These are phyloP conservation scores for Yamadazyma atmosphaerica DNA, from an alignment of 1,139 yeast species.

Conservation along the genomic window DNA sequence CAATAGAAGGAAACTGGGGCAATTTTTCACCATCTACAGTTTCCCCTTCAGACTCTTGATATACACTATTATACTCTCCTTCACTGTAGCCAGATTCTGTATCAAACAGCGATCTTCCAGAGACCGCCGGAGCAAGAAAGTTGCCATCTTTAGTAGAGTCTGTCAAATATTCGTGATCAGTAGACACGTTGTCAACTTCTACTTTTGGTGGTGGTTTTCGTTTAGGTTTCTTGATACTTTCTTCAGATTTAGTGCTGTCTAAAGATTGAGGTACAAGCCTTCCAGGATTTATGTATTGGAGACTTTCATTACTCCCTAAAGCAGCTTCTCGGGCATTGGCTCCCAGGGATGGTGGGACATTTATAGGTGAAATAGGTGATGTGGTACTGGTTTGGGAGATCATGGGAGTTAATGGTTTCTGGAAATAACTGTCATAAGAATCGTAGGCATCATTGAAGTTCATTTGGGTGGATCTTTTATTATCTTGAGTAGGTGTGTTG, in stretches of 20 bases:
- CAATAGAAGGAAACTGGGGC: constrained; percentile 31
- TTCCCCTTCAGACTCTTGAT: constrained; percentile 12
- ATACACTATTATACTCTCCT: neutral
- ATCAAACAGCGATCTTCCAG: constrained; percentile 19
- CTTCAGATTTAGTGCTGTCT: constrained; percentile 15
- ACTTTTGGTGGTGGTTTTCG: constrained; percentile 31
- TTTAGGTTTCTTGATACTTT: constrained; percentile 15
- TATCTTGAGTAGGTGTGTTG: too few relatives aligned
- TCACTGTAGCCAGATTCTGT: constrained; percentile 14
- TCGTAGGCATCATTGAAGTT: too few relatives aligned
- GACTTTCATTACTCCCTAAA: constrained; percentile 19
- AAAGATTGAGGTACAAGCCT: constrained; percentile 10
- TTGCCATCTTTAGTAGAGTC: constrained; percentile 6
- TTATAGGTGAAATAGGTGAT: constrained; percentile 17
- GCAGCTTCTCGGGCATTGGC: constrained; percentile 21
- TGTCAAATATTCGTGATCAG: constrained; percentile 9
- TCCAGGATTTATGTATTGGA: constrained; percentile 8
- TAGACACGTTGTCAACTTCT: constrained; percentile 6
- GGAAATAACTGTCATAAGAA: too few relatives aligned
- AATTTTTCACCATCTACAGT: constrained; percentile 12
- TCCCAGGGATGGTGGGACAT: constrained; percentile 19
- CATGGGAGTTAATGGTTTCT: constrained; percentile 13
- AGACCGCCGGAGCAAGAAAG: too few relatives aligned
- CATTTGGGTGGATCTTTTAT: too few relatives aligned
- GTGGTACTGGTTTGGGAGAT: constrained; percentile 13